Evolutionary conservation across 106 monocot genomes (phyloP).

Genomic region (Dioscorea dumetorum): DNA sequence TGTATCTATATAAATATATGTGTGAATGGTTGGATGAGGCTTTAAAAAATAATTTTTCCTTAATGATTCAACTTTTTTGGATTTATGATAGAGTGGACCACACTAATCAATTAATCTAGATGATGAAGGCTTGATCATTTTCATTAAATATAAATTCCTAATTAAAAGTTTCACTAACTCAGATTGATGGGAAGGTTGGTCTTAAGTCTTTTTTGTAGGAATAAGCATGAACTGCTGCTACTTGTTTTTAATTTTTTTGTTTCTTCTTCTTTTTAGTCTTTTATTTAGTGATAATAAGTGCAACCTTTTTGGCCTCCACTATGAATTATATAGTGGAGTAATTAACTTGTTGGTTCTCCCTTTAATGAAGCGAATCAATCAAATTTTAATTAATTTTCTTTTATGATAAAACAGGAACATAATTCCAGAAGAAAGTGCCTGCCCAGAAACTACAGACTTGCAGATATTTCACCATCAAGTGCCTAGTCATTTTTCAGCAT

Average conservation of each 20-base stretch:
- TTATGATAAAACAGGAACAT: constrained; percentile 28
- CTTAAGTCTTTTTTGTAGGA: too few species aligned
- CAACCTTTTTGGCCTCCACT: too few species aligned
- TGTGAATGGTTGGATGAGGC: not conserved
- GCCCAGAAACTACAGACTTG: constrained; percentile 16
- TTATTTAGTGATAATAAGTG: too few species aligned
- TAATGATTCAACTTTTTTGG: too few species aligned
- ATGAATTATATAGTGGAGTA: too few species aligned
- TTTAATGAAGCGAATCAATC: too few species aligned
- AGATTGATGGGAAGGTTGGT: too few species aligned
- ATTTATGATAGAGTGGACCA: too few species aligned
- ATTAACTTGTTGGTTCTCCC: not conserved
- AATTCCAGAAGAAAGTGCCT: constrained; percentile 31
- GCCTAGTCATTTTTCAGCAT: constrained; percentile 26
- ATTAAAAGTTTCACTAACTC: not conserved
- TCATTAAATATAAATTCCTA: not conserved
- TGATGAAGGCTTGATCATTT: not conserved
- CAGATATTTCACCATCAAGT: constrained; percentile 40
- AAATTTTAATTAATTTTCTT: too few species aligned
- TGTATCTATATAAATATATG: not conserved
- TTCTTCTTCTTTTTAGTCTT: too few species aligned
- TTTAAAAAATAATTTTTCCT: not conserved
- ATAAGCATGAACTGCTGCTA: not conserved
- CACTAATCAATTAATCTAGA: too few species aligned
- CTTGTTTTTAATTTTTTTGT: not conserved